Evolutionary conservation across 106 monocot species (phyloP), one percentile per base, ranked within the genome.

Genomic region (Dendrobium catenatum): DNA sequence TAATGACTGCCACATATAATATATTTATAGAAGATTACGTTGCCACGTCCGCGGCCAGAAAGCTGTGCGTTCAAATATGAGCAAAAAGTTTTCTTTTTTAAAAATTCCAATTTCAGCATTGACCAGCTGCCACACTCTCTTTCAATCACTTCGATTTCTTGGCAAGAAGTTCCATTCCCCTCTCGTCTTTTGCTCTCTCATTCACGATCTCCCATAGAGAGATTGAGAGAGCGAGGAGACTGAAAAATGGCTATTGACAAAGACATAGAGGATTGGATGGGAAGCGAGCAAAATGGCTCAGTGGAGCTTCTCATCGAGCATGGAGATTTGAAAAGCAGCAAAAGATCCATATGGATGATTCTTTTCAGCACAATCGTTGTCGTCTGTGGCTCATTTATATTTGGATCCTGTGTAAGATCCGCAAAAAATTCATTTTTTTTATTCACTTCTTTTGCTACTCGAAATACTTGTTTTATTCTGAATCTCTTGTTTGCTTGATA

Each of bases 321-420:
- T 1, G 64, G 1, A 64, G 24, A 64, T 22, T 24, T 9, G n/a
- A 64, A 64, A 26, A 64, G 0, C 24, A 37, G 15, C 72, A 40
- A 72, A 37, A 72, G 72, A 72, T 72, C 72, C 33, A 72, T 72
- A 37, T 68, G 68, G 68, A 80, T 80, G 43, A 43, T 80, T 47
- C 27, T 80, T 43, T 40, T 80, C 22, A 80, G 79, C 68, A 68
- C 68, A 2, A 10, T 42, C 4, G 47, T 80, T 26, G 43, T 46
- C 3, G 47, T 80, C 47, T 68, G 27, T 11, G 79, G 79, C 68
- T 80, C 79, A 26, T 67, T 80, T 5, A 20, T 58, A 8, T 80
- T 80, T 41, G 79, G 79, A 44, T 68, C 68, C 27, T 68, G 79
- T 17, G 79, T 80, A 80, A 67, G 68, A 4, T 19, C 44, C 5